Evolutionary conservation across 805 yeast genomes (phyloP).

Genomic region (Saccharomycopsis guyanensis): DNA sequence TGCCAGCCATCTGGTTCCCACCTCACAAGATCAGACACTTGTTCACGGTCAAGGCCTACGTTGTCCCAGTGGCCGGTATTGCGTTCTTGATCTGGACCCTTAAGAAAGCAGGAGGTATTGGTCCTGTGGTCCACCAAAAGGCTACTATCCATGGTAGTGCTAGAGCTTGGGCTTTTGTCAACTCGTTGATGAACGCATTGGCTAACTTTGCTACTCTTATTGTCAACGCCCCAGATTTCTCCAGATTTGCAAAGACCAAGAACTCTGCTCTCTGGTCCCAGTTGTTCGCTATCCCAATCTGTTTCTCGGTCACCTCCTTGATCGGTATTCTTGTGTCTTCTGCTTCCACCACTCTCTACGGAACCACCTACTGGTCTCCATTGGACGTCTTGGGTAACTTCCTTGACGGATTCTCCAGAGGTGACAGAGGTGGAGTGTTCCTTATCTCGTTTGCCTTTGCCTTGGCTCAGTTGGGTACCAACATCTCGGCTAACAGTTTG

Average conservation of each 20-base stretch:
- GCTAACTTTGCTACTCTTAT: constrained; percentile 88
- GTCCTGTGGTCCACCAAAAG: constrained; percentile 56
- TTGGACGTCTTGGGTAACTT: constrained; percentile 64
- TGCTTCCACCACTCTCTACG: constrained; percentile 61
- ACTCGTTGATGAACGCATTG: constrained; percentile 69
- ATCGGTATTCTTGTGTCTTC: constrained; percentile 83
- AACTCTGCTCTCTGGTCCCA: constrained; percentile 49
- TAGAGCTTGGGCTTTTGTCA: constrained; percentile 78
- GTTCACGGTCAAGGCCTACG: constrained; percentile 71
- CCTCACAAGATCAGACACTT: constrained; percentile 80
- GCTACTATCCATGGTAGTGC: constrained; percentile 48
- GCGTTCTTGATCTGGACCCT: constrained; percentile 80
- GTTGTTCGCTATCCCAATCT: constrained; percentile 59
- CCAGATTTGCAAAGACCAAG: constrained; percentile 66
- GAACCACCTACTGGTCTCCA: constrained; percentile 76
- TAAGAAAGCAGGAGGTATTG: constrained; percentile 72
- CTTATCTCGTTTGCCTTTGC: constrained; percentile 64
- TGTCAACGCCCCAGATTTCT: constrained; percentile 82
- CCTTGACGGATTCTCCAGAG: constrained; percentile 43
- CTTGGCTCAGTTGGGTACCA: constrained; percentile 71
- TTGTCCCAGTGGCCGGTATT: constrained; percentile 78
- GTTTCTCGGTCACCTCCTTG: constrained; percentile 73
- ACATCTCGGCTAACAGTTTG: constrained; percentile 63
- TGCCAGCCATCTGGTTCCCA: constrained; percentile 74
- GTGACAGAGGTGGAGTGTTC: constrained; percentile 76